Evolutionary conservation across 139 green algal species (phyloP).

Genomic region (Chlamydomonas incerta): DNA sequence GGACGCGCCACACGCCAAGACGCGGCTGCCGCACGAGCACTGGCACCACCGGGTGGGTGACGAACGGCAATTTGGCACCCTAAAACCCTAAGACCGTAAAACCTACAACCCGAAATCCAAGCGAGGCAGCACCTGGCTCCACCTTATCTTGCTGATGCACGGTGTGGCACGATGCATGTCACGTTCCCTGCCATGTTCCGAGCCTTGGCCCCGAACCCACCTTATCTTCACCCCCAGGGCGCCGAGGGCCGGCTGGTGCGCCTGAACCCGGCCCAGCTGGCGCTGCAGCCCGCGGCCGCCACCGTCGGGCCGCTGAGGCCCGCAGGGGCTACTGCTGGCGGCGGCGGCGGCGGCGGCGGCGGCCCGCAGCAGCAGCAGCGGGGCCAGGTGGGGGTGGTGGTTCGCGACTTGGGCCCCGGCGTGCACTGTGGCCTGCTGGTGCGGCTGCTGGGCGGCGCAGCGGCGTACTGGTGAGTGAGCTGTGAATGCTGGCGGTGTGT

Average conservation of each 20-base stretch:
- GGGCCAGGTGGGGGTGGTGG: slow-evolving; percentile 51
- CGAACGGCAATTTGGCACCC: no score
- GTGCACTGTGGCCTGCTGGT: slow-evolving; percentile 53
- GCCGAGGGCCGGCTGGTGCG: slow-evolving; percentile 37
- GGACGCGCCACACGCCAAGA: not conserved
- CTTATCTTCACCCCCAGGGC: no score
- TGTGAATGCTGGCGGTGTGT: not conserved
- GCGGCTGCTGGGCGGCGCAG: not conserved
- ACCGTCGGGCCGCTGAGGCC: not conserved
- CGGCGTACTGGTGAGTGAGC: not conserved
- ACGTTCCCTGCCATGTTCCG: no score
- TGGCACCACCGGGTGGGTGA: slow-evolving; percentile 32
- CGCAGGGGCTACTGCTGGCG: not conserved
- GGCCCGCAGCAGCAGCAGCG: slow-evolving; percentile 24
- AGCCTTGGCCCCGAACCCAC: no score
- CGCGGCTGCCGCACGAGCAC: slow-evolving; percentile 29
- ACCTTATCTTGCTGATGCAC: no score
- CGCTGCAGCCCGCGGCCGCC: not conserved
- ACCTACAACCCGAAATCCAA: no score
- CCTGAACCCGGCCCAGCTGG: not conserved
- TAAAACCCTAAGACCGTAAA: no score
- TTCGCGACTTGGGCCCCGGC: slow-evolving; percentile 51
- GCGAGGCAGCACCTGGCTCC: no score
- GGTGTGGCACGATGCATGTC: no score
- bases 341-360: not conserved